These are phyloP conservation scores for Colletotrichum sp. DNA, from an alignment of 2,329 filamentous ascomycete species.

Conservation along the genomic window DNA sequence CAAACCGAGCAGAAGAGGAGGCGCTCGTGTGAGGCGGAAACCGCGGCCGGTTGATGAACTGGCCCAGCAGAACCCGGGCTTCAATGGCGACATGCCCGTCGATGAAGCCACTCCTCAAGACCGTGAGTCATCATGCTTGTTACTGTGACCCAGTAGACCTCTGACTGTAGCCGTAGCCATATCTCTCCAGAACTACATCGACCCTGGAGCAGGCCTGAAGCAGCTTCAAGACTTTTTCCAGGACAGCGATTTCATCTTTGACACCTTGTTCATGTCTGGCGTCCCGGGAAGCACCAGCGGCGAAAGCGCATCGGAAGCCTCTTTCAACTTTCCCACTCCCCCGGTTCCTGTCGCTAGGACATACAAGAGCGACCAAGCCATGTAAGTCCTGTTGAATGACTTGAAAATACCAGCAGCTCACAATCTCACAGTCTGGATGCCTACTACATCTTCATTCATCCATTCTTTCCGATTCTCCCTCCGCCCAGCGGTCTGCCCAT, in stretches of 20 bases:
- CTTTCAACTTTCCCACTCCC: slow-evolving; percentile 2
- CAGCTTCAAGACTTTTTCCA: slow-evolving; percentile 48
- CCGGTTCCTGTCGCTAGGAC: slow-evolving; percentile 41
- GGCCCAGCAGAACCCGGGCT: slow-evolving; percentile 27
- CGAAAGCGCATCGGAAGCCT: slow-evolving; percentile 22
- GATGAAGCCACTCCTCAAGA: slow-evolving; percentile 32
- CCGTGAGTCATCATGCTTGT: slow-evolving; percentile 27
- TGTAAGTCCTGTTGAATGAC: slow-evolving; percentile 35
- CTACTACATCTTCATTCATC: slow-evolving; percentile 58
- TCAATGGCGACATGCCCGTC: slow-evolving; percentile 28
- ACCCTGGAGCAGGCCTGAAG: slow-evolving; percentile 53
- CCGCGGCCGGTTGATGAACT: slow-evolving; percentile 8
- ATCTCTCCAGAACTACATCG: slow-evolving; percentile 44
- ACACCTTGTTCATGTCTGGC: slow-evolving; percentile 42
- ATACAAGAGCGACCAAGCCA: slow-evolving; percentile 44
- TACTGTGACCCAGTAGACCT: background rate
- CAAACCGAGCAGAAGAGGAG: slow-evolving; percentile 47
- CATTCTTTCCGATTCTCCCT: slow-evolving; percentile 55
- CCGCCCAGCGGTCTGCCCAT: slow-evolving; percentile 39
- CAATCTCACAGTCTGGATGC: slow-evolving; percentile 40
- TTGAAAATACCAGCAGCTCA: background rate
- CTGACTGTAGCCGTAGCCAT: slow-evolving; percentile 30
- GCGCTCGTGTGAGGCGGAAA: slow-evolving; percentile 48
- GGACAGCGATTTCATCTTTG: slow-evolving; percentile 54
- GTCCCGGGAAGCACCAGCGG: slow-evolving; percentile 21